These are phyloP conservation scores for Cerioporus squamosus DNA, from an alignment of 1,284 basidiomycete genomes.

Conservation along the genomic window DNA sequence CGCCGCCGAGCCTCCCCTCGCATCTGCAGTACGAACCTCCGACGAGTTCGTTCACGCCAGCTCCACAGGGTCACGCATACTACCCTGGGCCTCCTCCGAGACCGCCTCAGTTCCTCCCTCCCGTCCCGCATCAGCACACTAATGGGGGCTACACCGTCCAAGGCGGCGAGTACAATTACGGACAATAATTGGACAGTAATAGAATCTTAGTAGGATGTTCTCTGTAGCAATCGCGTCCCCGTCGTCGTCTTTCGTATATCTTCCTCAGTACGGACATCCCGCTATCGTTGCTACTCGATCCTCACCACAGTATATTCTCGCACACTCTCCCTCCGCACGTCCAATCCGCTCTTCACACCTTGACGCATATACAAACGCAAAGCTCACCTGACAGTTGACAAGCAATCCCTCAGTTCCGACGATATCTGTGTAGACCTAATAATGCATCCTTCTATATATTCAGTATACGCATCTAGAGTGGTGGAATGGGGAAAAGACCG, in stretches of 20 bases:
- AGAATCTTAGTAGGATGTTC: neutral
- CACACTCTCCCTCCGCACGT: neutral
- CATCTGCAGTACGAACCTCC: conserved; percentile 28
- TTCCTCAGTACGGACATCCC: neutral
- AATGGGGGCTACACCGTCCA: conserved; percentile 25
- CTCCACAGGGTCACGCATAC: conserved; percentile 30
- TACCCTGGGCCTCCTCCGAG: conserved; percentile 44
- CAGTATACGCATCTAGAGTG: neutral
- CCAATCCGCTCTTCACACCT: neutral
- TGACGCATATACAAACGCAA: neutral
- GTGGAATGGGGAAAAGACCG: neutral
- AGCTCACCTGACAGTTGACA: neutral
- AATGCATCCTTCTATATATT: conserved; percentile 16
- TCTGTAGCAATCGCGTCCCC: conserved; percentile 1
- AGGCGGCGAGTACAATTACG: conserved; percentile 22
- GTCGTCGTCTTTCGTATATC: neutral
- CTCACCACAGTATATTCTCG: neutral
- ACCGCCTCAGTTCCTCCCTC: conserved; percentile 37
- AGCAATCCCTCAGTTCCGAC: neutral
- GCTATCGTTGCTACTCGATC: conserved; percentile 4
- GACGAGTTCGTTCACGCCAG: conserved; percentile 19
- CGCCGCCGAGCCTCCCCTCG: conserved; percentile 32
- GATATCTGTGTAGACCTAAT: conserved; percentile 6
- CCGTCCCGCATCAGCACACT: conserved; percentile 11
- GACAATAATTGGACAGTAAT: conserved; percentile 8